Percentiles rank a stretch among this genome's conserved stretches.
These are phyloP conservation scores for Populus pruinosa DNA, from an alignment of 345 rosid species.

Conservation along the genomic window DNA sequence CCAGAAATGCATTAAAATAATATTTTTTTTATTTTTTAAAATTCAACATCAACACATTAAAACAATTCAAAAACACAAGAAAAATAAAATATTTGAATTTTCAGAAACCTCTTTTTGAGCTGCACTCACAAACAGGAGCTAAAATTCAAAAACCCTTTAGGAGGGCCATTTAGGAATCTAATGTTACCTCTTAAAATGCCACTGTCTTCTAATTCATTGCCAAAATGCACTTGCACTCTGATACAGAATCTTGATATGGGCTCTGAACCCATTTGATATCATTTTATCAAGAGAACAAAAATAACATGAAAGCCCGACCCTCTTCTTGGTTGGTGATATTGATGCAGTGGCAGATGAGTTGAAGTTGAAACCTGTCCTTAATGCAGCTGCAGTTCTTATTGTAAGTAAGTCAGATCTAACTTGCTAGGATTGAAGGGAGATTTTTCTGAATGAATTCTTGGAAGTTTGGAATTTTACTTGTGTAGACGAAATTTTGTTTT, in stretches of 20 bases:
- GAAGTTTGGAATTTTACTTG: not conserved
- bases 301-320: conserved; percentile 7
- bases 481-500: not conserved
- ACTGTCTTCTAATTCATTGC: not conserved
- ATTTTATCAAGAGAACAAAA: not conserved
- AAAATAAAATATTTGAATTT: no score
- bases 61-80: no score
- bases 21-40: no score
- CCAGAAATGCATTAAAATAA: no score
- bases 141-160: not conserved
- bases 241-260: not conserved
- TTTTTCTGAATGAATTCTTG: conserved; percentile 1
- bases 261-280: conserved; percentile 1
- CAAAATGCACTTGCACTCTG: not conserved
- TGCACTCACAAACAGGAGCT: no score
- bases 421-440: not conserved
- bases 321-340: conserved; percentile 21
- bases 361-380: conserved; percentile 11
- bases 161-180: not conserved
- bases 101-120: no score
- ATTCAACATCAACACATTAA: no score
- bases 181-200: not conserved
- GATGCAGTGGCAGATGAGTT: conserved; percentile 69
- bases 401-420: conserved; percentile 18
- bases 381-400: conserved; percentile 10